Base-by-base conservation (phyloP, 345 rosid species). In the Sonneratia alba region DNA sequence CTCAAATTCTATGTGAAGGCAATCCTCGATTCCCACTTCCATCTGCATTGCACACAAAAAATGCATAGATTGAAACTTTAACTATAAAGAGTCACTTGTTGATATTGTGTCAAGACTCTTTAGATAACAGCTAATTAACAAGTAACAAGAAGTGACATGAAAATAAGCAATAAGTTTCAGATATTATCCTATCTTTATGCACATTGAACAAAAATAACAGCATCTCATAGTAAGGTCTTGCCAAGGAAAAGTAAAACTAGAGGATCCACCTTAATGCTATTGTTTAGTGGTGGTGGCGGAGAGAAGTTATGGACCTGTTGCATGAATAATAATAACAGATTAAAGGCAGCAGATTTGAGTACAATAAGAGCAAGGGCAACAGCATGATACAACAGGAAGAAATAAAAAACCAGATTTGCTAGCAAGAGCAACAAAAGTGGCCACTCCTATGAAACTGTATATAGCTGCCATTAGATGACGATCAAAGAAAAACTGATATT, bases 11-110 rank as follows among this genome's bases (percentile, higher is more conserved):
- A 96, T 96, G 76, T 96, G 99, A 15, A 96, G 79, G 77, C 97
- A 96, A 78, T 96, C 99, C 81, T 96, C 98, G 22, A 96, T 92
- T 76, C 98, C 99, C 70, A 96, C 98, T 89, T 96, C 99, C 99
- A 96, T 92, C 97, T 92, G 85, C 74, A 82, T 16, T 37, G 48
- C 8, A 68, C 16, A 68, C 3, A 21, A 15, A 13, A 51, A 68
- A 7, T 67, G 34, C 57, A 56, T 2, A 53, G n/a, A 21, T n/a
- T 53, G 21, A 65, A 47, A 76, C 12, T 38, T 61, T 36, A 43
- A 70, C 56, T 19, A 77, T 76, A 65, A 49, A 61, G 37, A 49
- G 19, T 36, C 19, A 27, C 36, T 62, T 0, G 15, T 62, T 27
- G 32, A 62, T 21, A 62, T 27, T 27, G 66, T 12, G 13, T 6